Evolutionary conservation across 164 flowering plant species (phyloP).

Genomic region (Vitis cinerea): DNA sequence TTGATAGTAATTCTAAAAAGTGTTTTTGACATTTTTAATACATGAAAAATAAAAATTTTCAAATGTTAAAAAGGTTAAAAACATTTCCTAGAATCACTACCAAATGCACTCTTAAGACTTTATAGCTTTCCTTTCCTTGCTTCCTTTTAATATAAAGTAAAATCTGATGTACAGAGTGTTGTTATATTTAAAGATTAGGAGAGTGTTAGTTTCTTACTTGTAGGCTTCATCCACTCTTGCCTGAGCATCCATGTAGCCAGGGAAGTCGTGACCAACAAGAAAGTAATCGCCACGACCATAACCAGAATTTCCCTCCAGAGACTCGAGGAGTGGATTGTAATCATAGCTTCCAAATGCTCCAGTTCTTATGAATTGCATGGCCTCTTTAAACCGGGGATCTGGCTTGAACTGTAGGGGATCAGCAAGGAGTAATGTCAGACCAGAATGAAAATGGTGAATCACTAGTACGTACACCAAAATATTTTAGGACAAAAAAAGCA

Average conservation of each 20-base stretch:
- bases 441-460: neutral
- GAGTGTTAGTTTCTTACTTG: slow-evolving; percentile 57
- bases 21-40: too few relatives aligned
- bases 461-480: neutral
- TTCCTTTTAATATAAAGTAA: too few relatives aligned
- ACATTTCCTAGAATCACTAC: too few relatives aligned
- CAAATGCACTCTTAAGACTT: too few relatives aligned
- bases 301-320: slow-evolving; percentile 90
- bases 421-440: slow-evolving; percentile 14
- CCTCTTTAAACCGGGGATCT: slow-evolving; percentile 94
- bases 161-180: too few relatives aligned
- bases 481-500: neutral
- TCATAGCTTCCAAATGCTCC: slow-evolving; percentile 95
- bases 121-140: too few relatives aligned
- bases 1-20: too few relatives aligned
- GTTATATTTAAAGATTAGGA: neutral
- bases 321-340: slow-evolving; percentile 88
- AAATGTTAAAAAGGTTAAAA: too few relatives aligned
- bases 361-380: slow-evolving; percentile 77
- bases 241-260: slow-evolving; percentile 92
- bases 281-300: slow-evolving; percentile 97
- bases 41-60: too few relatives aligned
- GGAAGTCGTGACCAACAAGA: slow-evolving; percentile 92
- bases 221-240: slow-evolving; percentile 87
- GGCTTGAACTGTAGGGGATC: slow-evolving; percentile 74